Evolutionary conservation across 768 basidiomycete species (phyloP).

Genomic region (Suillus placidus): DNA sequence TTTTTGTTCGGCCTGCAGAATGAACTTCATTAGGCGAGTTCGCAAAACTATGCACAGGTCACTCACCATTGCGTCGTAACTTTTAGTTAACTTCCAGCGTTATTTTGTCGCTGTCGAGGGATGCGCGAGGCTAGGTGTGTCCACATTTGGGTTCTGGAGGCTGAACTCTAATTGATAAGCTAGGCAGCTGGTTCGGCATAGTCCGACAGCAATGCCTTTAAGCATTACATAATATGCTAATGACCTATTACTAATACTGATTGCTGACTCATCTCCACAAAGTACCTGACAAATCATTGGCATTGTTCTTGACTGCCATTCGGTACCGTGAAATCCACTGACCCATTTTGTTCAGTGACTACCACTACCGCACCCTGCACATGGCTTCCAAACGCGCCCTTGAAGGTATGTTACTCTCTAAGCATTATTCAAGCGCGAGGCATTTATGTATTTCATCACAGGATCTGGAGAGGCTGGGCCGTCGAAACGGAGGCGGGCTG

Average conservation of each 20-base stretch:
- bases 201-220: neutral
- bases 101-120: slow-evolving; percentile 34
- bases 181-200: neutral
- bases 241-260: neutral
- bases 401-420: slow-evolving; percentile 36
- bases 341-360: neutral
- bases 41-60: neutral
- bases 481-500: slow-evolving; percentile 47
- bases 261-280: neutral
- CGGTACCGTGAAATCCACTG: neutral
- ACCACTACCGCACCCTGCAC: neutral
- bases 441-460: slow-evolving; percentile 4
- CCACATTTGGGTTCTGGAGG: slow-evolving; percentile 22
- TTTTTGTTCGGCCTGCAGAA: slow-evolving; percentile 79
- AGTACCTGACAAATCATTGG: neutral
- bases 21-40: slow-evolving; percentile 3
- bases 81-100: slow-evolving; percentile 25
- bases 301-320: neutral
- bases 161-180: slow-evolving; percentile 30
- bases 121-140: slow-evolving; percentile 1
- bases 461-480: slow-evolving; percentile 28
- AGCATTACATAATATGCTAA: neutral
- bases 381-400: slow-evolving; percentile 45
- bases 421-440: neutral
- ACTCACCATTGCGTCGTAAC: slow-evolving; percentile 30